A percentile compares a stretch with the other conserved stretches of the same genome.
These are phyloP conservation scores for Wickerhamomyces mucosus DNA, from an alignment of 805 yeast species.

Conservation along the genomic window DNA sequence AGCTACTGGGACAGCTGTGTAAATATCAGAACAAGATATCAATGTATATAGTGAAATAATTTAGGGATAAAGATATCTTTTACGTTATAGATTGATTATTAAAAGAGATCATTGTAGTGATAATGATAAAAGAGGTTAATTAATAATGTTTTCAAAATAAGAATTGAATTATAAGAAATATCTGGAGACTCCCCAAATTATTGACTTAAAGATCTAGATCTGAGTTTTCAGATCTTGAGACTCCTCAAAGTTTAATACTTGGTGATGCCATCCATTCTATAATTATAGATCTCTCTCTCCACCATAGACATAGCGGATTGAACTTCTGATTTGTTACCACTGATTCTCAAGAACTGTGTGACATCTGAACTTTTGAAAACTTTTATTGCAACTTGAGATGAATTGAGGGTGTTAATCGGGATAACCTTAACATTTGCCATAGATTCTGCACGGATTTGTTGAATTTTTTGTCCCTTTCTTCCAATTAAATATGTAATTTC, in stretches of 20 bases:
- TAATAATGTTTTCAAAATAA: too few relatives aligned
- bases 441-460: slow-evolving; percentile 23
- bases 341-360: slow-evolving; percentile 22
- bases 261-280: slow-evolving; percentile 6
- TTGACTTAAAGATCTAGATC: too few relatives aligned
- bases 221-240: too few relatives aligned
- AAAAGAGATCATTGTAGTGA: too few relatives aligned
- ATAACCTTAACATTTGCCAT: slow-evolving; percentile 31
- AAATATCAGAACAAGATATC: too few relatives aligned
- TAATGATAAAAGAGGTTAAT: too few relatives aligned
- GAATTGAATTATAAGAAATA: too few relatives aligned
- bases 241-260: slow-evolving; percentile 6
- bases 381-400: slow-evolving; percentile 7
- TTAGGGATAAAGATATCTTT: too few relatives aligned
- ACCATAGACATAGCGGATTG: slow-evolving; percentile 19
- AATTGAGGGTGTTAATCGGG: slow-evolving; percentile 19
- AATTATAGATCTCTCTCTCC: slow-evolving; percentile 17
- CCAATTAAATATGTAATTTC: slow-evolving; percentile 37
- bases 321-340: slow-evolving; percentile 21
- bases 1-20: too few relatives aligned
- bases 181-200: too few relatives aligned
- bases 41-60: too few relatives aligned
- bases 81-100: too few relatives aligned
- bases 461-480: slow-evolving; percentile 29
- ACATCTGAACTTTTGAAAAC: slow-evolving; percentile 1